These are phyloP conservation scores for Suhomyces chickasaworum DNA, from an alignment of 1,139 yeast species.

Conservation along the genomic window DNA sequence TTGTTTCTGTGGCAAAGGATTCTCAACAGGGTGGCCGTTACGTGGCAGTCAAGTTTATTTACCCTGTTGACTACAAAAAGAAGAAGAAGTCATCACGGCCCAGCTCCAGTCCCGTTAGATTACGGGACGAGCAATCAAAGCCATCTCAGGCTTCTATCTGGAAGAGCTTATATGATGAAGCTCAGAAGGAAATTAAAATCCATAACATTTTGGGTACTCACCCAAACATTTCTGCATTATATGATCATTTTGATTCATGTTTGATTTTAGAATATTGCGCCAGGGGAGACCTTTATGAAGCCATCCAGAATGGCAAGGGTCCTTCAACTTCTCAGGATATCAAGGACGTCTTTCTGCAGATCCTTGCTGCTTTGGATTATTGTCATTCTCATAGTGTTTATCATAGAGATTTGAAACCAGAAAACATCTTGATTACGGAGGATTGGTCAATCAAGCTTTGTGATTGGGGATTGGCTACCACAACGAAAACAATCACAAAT, in stretches of 20 bases:
- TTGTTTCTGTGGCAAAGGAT: conserved; percentile 86
- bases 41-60: conserved; percentile 85
- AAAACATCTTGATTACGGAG: conserved; percentile 75
- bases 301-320: conserved; percentile 78
- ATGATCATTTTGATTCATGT: conserved; percentile 79
- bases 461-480: conserved; percentile 92
- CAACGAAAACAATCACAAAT: conserved; percentile 53
- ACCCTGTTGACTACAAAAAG: conserved; percentile 46
- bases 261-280: conserved; percentile 86
- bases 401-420: conserved; percentile 91
- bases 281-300: conserved; percentile 92
- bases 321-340: conserved; percentile 78
- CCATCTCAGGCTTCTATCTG: conserved; percentile 29
- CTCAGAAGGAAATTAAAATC: conserved; percentile 76
- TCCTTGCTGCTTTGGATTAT: conserved; percentile 74
- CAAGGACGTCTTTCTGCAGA: conserved; percentile 72
- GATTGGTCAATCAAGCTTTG: conserved; percentile 83
- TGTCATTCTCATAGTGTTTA: conserved; percentile 75
- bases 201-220: conserved; percentile 69
- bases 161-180: conserved; percentile 56
- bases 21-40: conserved; percentile 47
- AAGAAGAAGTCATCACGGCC: conserved; percentile 28
- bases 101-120: conserved; percentile 42
- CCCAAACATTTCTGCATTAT: conserved; percentile 63
- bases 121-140: conserved; percentile 19